phyloP scores from a whole-genome alignment of 2,329 filamentous ascomycete genomes.

The Verticillium nonalfalfae region DNA sequence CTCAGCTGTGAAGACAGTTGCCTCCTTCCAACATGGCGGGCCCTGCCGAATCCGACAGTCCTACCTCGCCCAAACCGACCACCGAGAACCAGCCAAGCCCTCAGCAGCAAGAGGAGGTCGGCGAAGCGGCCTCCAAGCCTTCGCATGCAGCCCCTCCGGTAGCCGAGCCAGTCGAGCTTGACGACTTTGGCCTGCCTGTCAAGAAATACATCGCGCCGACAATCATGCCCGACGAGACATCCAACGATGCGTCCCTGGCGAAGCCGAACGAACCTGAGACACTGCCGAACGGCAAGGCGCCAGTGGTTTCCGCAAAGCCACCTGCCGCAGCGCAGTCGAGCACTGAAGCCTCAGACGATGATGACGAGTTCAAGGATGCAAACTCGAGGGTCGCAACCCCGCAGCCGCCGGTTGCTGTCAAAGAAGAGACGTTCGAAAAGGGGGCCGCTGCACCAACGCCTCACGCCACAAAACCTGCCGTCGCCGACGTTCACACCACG shows the following conservation, averaged over 20 bases:
- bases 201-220: slow-evolving; percentile 36
- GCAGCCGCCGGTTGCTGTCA: neutral
- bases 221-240: neutral
- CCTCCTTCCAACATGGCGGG: slow-evolving; percentile 9
- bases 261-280: slow-evolving; percentile 2
- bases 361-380: slow-evolving; percentile 20
- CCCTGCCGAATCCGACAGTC: slow-evolving; percentile 7
- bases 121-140: slow-evolving; percentile 17
- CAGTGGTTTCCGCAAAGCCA: slow-evolving; percentile 4
- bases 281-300: neutral
- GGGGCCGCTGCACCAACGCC: neutral
- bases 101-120: slow-evolving; percentile 16
- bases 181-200: slow-evolving; percentile 67
- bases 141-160: slow-evolving; percentile 17
- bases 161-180: slow-evolving; percentile 40
- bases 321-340: slow-evolving; percentile 5
- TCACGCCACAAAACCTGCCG: slow-evolving; percentile 4
- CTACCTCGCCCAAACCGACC: slow-evolving; percentile 1
- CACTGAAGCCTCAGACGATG: slow-evolving; percentile 15
- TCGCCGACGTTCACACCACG: neutral
- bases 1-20: slow-evolving; percentile 3
- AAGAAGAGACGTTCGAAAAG: neutral
- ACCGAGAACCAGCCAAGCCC: neutral
- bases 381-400: neutral
- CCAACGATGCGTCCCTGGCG: slow-evolving; percentile 2